Conservation (phyloP, 1,139 yeast species). For the Geotrichum carabidarum region DNA sequence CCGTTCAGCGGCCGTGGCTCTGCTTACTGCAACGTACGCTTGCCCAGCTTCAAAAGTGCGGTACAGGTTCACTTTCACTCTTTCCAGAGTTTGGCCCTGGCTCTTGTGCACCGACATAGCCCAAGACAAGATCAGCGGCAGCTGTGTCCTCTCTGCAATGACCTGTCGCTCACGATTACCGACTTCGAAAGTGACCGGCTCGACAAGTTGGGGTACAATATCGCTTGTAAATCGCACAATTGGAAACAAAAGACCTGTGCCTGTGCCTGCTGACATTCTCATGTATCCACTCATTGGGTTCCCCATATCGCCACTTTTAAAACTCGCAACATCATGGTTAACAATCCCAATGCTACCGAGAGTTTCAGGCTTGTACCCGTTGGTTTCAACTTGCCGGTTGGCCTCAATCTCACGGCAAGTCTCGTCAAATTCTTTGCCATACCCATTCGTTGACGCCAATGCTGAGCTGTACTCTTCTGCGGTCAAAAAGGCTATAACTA, state of each 20-base stretch:
- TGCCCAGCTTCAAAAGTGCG: constrained; percentile 79
- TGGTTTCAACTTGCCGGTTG: not conserved
- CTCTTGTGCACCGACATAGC: constrained; percentile 87
- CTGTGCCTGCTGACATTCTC: not conserved
- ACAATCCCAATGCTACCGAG: constrained; percentile 1
- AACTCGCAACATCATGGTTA: not conserved
- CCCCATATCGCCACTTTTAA: not conserved
- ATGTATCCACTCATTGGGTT: not conserved
- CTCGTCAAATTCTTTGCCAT: not conserved
- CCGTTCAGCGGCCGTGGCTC: constrained; percentile 73
- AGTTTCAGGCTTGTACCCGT: constrained; percentile 10
- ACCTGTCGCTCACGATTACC: constrained; percentile 21
- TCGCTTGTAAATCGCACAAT: constrained; percentile 10
- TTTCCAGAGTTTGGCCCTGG: constrained; percentile 81
- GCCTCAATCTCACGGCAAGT: constrained; percentile 8
- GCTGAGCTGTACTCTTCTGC: constrained; percentile 1
- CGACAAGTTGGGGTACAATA: not conserved
- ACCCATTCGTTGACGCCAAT: not conserved
- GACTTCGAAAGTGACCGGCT: constrained; percentile 5
- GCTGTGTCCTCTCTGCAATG: constrained; percentile 47
- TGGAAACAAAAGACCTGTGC: constrained; percentile 4
- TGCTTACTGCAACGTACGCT: constrained; percentile 82
- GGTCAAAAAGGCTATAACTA: constrained; percentile 42
- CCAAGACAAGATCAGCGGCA: constrained; percentile 80
- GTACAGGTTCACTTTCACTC: constrained; percentile 69